A percentile compares a stretch with the other conserved stretches of the same genome.
phyloP scores from a whole-genome alignment of 2,329 filamentous ascomycete species.

The Tolypocladium pustulatum region DNA sequence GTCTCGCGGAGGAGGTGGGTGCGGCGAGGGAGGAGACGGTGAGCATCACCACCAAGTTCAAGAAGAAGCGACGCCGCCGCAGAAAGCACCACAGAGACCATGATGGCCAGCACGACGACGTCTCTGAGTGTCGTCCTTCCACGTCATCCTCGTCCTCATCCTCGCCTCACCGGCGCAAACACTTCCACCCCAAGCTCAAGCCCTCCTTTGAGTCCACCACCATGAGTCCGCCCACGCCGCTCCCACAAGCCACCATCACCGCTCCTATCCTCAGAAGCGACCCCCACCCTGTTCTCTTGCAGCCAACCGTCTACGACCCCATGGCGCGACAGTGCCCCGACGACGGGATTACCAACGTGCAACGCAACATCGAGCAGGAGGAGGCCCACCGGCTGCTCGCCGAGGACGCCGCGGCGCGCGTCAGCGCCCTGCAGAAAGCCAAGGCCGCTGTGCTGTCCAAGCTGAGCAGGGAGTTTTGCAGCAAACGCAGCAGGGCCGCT shows the following conservation, averaged over 20 bases:
- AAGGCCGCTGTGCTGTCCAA: conserved; percentile 51
- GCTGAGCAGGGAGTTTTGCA: conserved; percentile 40
- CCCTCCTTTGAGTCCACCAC: conserved; percentile 11
- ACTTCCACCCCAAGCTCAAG: conserved; percentile 13
- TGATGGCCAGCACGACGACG: conserved; percentile 9
- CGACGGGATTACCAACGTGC: conserved; percentile 43
- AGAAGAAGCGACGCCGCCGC: conserved; percentile 30
- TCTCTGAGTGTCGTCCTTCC: conserved; percentile 9
- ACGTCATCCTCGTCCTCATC: conserved; percentile 12
- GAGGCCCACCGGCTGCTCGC: conserved; percentile 44
- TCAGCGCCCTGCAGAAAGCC: conserved; percentile 44
- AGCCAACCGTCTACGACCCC: conserved; percentile 48
- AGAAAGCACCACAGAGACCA: conserved; percentile 24
- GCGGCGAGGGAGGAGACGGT: conserved; percentile 18
- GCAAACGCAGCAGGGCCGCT: conserved; percentile 18
- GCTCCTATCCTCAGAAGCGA: conserved; percentile 38
- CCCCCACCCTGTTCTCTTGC: conserved; percentile 42
- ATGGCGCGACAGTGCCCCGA: conserved; percentile 13
- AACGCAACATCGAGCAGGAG: conserved; percentile 48
- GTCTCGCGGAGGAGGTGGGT: conserved; percentile 22
- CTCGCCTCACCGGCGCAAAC: conserved; percentile 11
- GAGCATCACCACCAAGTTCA: conserved; percentile 37
- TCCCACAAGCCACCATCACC: conserved; percentile 29
- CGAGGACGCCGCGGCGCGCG: conserved; percentile 44
- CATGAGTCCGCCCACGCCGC: conserved; percentile 9